phyloP scores from a whole-genome alignment of 805 yeast species.

The Cyberlindnera mycetangii region DNA sequence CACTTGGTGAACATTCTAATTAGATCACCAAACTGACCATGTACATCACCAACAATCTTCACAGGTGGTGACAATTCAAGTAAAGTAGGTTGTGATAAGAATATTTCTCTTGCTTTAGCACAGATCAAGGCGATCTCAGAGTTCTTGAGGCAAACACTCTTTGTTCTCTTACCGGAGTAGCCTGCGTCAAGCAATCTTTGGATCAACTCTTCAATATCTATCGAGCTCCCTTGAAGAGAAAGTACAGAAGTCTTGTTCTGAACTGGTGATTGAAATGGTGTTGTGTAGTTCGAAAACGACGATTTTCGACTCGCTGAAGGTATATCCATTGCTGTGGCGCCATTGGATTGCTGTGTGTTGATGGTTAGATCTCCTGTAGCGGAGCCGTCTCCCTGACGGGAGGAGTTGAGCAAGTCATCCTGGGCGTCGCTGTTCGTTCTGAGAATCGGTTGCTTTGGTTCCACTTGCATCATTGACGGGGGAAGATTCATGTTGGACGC shows the following conservation, averaged over 20 bases:
- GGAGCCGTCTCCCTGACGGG: conserved; percentile 6
- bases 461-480: conserved; percentile 65
- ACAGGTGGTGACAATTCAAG: conserved; percentile 86
- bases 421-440: conserved; percentile 41
- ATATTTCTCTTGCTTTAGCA: conserved; percentile 82
- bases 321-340: conserved; percentile 19
- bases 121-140: conserved; percentile 88
- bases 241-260: conserved; percentile 25
- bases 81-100: conserved; percentile 85
- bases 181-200: conserved; percentile 94
- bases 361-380: conserved; percentile 10
- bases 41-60: conserved; percentile 86
- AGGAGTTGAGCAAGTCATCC: conserved; percentile 19
- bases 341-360: conserved; percentile 1
- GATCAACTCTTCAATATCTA: conserved; percentile 82
- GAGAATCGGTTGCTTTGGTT: conserved; percentile 73
- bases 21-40: conserved; percentile 92
- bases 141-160: conserved; percentile 82
- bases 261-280: conserved; percentile 26
- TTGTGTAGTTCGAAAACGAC: conserved; percentile 24
- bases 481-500: conserved; percentile 42
- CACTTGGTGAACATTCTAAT: conserved; percentile 79
- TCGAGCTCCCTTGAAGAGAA: conserved; percentile 10
- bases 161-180: conserved; percentile 90
- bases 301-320: conserved; percentile 29